phyloP scores from a whole-genome alignment of 1,284 basidiomycete genomes.

The Stereum hirsutum region DNA sequence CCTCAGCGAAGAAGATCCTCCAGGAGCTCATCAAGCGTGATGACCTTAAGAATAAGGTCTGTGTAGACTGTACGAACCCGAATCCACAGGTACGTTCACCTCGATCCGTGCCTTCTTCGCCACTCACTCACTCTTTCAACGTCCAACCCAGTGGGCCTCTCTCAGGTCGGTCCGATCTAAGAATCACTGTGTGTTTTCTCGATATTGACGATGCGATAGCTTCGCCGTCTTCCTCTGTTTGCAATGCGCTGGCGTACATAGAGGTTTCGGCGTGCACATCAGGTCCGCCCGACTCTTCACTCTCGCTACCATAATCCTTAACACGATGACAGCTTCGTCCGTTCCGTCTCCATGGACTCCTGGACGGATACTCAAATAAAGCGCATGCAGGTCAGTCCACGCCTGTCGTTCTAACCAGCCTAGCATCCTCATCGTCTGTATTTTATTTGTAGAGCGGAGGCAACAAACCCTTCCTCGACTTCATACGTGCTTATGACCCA shows the following conservation, averaged over 20 bases:
- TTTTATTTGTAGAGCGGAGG: conserved; percentile 59
- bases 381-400: conserved; percentile 71
- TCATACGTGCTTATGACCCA: conserved; percentile 68
- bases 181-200: conserved; percentile 13
- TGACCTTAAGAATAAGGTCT: conserved; percentile 66
- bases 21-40: conserved; percentile 68
- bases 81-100: too few relatives aligned
- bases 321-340: conserved; percentile 69
- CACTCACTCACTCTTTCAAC: too few relatives aligned
- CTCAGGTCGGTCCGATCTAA: conserved; percentile 37
- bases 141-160: conserved; percentile 95
- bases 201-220: conserved; percentile 27
- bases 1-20: conserved; percentile 57
- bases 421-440: conserved; percentile 1
- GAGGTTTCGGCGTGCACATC: conserved; percentile 84
- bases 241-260: conserved; percentile 84
- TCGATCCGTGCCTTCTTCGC: too few relatives aligned
- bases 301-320: neutral
- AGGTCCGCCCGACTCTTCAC: conserved; percentile 32
- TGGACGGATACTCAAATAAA: conserved; percentile 88
- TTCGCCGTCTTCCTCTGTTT: conserved; percentile 87
- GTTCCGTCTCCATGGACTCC: conserved; percentile 92
- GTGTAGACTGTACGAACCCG: conserved; percentile 76
- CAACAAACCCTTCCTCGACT: conserved; percentile 72
- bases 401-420: conserved; percentile 9